Conservation (phyloP, 1,284 basidiomycete genomes). For the Trichosporon inkin region DNA sequence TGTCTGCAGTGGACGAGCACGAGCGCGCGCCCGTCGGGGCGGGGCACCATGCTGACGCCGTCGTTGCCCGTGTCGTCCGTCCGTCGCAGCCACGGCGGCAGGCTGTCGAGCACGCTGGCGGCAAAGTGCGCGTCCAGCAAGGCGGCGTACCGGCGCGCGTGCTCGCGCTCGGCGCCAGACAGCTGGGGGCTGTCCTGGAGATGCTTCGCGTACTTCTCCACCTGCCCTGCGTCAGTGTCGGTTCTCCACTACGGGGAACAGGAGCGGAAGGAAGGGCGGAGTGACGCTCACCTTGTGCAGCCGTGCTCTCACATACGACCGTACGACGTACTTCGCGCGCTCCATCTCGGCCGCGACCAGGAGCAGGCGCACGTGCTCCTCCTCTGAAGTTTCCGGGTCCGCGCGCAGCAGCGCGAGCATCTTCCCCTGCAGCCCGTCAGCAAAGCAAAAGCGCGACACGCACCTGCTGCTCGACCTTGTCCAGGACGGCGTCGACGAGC, state of each 20-base stretch:
- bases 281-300: slow-evolving; percentile 68
- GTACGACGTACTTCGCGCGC: slow-evolving; percentile 79
- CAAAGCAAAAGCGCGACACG: slow-evolving; percentile 40
- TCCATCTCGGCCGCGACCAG: slow-evolving; percentile 90
- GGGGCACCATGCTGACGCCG: slow-evolving; percentile 71
- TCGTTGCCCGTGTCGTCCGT: slow-evolving; percentile 63
- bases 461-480: slow-evolving; percentile 82
- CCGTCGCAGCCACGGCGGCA: slow-evolving; percentile 68
- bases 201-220: slow-evolving; percentile 76
- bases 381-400: slow-evolving; percentile 75
- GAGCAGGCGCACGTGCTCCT: slow-evolving; percentile 84
- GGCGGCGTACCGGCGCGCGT: slow-evolving; percentile 70
- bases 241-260: not conserved
- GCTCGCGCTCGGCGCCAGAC: slow-evolving; percentile 68
- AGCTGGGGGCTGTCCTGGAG: slow-evolving; percentile 67
- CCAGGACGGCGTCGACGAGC: slow-evolving; percentile 66
- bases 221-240: slow-evolving; percentile 55
- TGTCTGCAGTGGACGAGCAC: slow-evolving; percentile 74
- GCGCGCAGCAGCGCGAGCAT: slow-evolving; percentile 58
- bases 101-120: slow-evolving; percentile 67
- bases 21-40: slow-evolving; percentile 66
- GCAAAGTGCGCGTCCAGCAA: slow-evolving; percentile 69
- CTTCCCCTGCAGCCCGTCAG: slow-evolving; percentile 30
- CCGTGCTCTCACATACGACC: slow-evolving; percentile 79
- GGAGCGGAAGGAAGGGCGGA: not conserved